Evolutionary conservation across 495 filamentous ascomycete species (phyloP).

Genomic region (Penicillium silybi): DNA sequence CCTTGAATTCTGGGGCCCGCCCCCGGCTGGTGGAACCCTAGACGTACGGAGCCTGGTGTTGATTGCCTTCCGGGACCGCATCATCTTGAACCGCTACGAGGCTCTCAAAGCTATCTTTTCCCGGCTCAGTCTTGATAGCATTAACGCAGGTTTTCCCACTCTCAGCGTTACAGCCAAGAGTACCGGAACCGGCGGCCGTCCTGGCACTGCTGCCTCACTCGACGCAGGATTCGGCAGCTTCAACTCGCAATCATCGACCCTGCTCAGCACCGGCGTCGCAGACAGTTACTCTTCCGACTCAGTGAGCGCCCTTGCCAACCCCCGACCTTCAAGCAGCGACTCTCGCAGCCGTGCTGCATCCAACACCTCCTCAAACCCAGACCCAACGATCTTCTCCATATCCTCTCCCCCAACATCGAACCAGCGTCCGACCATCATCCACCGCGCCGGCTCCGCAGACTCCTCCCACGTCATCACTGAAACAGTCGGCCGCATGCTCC

Average conservation of each 20-base stretch:
- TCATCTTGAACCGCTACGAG: conserved; percentile 83
- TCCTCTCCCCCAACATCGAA: conserved; percentile 39
- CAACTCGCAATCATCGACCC: conserved; percentile 69
- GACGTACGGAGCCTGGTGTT: conserved; percentile 88
- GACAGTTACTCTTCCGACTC: conserved; percentile 49
- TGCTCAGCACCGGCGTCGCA: conserved; percentile 55
- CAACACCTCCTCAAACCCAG: conserved; percentile 69
- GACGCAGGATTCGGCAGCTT: conserved; percentile 68
- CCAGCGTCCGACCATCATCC: conserved; percentile 41
- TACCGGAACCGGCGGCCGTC: conserved; percentile 47
- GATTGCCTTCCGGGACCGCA: conserved; percentile 81
- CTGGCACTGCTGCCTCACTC: conserved; percentile 66
- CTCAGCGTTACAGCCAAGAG: conserved; percentile 46
- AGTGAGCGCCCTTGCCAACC: conserved; percentile 36
- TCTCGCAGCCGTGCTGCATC: conserved; percentile 71
- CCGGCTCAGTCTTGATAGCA: conserved; percentile 76
- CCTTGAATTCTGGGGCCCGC: conserved; percentile 80
- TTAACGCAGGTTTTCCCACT: conserved; percentile 56
- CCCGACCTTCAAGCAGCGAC: conserved; percentile 40
- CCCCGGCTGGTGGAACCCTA: conserved; percentile 52
- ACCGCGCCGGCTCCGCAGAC: conserved; percentile 44
- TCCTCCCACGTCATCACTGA: conserved; percentile 83
- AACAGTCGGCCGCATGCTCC: conserved; percentile 91
- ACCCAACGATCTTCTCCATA: conserved; percentile 49
- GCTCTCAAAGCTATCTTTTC: conserved; percentile 87